Conservation (phyloP, 768 basidiomycete genomes). For the Russula foetens region DNA sequence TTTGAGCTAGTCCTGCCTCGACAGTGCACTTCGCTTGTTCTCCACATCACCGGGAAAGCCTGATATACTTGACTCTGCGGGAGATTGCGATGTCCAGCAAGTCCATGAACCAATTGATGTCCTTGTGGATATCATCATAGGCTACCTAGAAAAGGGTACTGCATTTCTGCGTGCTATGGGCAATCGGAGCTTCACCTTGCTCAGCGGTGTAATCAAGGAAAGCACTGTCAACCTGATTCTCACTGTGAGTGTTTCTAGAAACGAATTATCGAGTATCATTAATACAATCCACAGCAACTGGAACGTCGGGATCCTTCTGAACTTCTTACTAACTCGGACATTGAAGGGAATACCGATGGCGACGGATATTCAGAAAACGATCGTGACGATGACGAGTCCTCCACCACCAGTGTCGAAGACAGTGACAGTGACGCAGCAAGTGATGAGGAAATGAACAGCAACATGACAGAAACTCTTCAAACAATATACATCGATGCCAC, state of each 20-base stretch:
- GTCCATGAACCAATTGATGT: conserved; percentile 66
- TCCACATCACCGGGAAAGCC: conserved; percentile 24
- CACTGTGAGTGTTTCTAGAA: conserved; percentile 43
- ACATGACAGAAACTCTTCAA: conserved; percentile 56
- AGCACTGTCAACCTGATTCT: conserved; percentile 77
- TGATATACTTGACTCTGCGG: conserved; percentile 27
- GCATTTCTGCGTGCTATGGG: conserved; percentile 74
- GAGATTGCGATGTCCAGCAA: conserved; percentile 33
- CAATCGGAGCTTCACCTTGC: conserved; percentile 68
- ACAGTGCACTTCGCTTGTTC: conserved; percentile 52
- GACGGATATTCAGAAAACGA: conserved; percentile 28
- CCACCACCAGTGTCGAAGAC: conserved; percentile 32
- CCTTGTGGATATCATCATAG: conserved; percentile 84
- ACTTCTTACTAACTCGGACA: conserved; percentile 33
- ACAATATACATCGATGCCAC: conserved; percentile 51
- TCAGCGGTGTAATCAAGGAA: conserved; percentile 56
- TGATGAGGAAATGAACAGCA: conserved; percentile 56
- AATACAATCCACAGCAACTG: conserved; percentile 56
- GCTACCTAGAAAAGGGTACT: conserved; percentile 77
- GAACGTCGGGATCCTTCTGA: conserved; percentile 60
- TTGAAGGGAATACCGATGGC: conserved; percentile 26
- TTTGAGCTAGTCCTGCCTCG: conserved; percentile 44
- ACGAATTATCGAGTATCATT: not conserved
- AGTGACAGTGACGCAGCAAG: conserved; percentile 41
- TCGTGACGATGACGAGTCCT: conserved; percentile 22